phyloP scores from a whole-genome alignment of 805 yeast species.

The Saturnispora hagleri region DNA sequence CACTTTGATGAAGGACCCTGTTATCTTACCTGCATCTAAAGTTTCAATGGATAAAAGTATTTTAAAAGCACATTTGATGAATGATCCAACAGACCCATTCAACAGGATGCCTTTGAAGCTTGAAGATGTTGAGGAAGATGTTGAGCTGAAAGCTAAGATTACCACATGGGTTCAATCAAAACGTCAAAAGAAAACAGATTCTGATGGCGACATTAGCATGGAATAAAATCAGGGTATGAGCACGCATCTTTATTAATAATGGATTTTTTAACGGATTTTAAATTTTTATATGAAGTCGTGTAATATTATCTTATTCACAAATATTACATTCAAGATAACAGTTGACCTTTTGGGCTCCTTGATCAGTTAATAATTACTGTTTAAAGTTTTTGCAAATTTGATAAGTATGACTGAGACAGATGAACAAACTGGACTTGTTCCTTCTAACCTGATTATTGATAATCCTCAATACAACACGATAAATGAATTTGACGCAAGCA shows the following conservation, averaged over 20 bases:
- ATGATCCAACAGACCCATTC: constrained; percentile 96
- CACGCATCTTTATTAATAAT: background rate
- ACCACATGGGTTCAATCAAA: constrained; percentile 44
- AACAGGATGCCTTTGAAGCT: constrained; percentile 84
- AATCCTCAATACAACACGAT: background rate
- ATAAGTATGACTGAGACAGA: background rate
- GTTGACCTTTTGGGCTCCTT: no score
- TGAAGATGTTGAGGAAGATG: constrained; percentile 80
- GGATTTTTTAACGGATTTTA: background rate
- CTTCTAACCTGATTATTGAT: background rate
- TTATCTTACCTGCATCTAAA: constrained; percentile 79
- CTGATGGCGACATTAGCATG: constrained; percentile 22
- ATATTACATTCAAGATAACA: no score
- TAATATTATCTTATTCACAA: background rate
- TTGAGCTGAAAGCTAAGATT: constrained; percentile 56
- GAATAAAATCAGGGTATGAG: background rate
- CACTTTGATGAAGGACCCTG: constrained; percentile 94
- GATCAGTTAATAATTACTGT: no score
- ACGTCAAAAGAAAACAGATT: constrained; percentile 17
- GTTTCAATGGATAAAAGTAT: constrained; percentile 84
- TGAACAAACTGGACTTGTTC: background rate
- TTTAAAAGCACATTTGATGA: constrained; percentile 83
- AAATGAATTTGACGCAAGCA: background rate
- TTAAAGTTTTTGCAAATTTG: no score
- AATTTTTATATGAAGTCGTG: background rate